A percentile compares a stretch with the other conserved stretches of the same genome.
These are phyloP conservation scores for Yamadazyma takamatsuzukensis DNA, from an alignment of 805 yeast species.

Conservation along the genomic window DNA sequence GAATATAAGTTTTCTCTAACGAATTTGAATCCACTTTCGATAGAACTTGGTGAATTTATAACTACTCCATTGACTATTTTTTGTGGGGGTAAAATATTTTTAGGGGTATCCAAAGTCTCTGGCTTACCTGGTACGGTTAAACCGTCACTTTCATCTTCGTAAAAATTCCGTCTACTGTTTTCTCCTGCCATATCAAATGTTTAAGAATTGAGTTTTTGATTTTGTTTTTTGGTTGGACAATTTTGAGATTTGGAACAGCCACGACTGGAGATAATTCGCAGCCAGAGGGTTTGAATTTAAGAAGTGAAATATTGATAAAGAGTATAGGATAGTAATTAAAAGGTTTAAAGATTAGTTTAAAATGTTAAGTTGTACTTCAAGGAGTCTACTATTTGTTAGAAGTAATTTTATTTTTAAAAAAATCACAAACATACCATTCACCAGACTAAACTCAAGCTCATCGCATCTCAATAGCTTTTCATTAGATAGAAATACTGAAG, in stretches of 20 bases:
- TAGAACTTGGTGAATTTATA: slow-evolving; percentile 46
- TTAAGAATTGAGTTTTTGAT: background rate
- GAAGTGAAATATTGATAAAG: too few species aligned
- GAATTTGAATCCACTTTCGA: slow-evolving; percentile 47
- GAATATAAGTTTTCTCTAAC: slow-evolving; percentile 38
- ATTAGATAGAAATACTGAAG: too few species aligned
- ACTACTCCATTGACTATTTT: slow-evolving; percentile 53
- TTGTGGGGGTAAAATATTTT: slow-evolving; percentile 43
- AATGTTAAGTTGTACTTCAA: too few species aligned
- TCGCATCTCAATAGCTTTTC: background rate
- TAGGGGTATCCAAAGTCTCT: too few species aligned
- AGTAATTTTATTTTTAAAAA: too few species aligned
- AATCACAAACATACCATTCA: too few species aligned
- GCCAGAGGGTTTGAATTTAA: too few species aligned
- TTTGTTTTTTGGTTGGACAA: slow-evolving; percentile 5
- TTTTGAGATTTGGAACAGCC: too few species aligned
- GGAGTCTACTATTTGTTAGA: too few species aligned
- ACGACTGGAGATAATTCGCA: background rate
- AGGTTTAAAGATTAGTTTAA: too few species aligned
- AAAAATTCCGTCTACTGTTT: slow-evolving; percentile 37
- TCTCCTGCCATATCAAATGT: slow-evolving; percentile 1
- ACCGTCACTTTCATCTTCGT: slow-evolving; percentile 46
- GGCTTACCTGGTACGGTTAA: slow-evolving; percentile 51
- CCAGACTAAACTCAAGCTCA: too few species aligned
- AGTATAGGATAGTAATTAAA: too few species aligned